phyloP scores from a whole-genome alignment of 495 filamentous ascomycete genomes.

The Hypomontagnella monticulosa region DNA sequence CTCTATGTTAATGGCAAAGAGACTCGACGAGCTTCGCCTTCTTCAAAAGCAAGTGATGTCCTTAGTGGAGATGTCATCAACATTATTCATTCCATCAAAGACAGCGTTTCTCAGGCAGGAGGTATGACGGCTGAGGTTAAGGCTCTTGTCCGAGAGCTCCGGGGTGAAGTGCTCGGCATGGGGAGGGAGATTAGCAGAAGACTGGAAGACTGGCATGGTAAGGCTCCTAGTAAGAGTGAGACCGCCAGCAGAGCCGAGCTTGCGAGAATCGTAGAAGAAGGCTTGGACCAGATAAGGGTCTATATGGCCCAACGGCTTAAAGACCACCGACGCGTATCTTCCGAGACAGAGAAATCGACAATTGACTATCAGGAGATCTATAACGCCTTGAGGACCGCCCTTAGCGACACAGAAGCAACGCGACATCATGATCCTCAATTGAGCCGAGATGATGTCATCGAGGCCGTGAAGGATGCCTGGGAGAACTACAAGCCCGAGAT shows the following conservation, averaged over 20 bases:
- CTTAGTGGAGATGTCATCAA: conserved; percentile 77
- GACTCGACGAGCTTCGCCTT: conserved; percentile 40
- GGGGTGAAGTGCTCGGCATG: conserved; percentile 94
- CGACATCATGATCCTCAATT: conserved; percentile 52
- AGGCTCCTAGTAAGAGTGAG: conserved; percentile 59
- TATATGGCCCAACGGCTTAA: conserved; percentile 79
- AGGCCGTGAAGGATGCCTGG: conserved; percentile 87
- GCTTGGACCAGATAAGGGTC: conserved; percentile 78
- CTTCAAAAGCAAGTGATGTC: conserved; percentile 51
- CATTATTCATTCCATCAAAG: conserved; percentile 83
- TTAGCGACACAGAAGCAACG: conserved; percentile 72
- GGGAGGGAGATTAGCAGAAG: conserved; percentile 85
- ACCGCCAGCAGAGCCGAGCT: conserved; percentile 73
- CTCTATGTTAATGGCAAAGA: conserved; percentile 47
- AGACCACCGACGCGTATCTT: conserved; percentile 76
- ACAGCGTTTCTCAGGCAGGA: conserved; percentile 84
- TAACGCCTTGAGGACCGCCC: conserved; percentile 77
- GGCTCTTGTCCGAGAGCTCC: conserved; percentile 83
- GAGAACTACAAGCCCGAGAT: conserved; percentile 93
- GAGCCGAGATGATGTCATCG: conserved; percentile 79
- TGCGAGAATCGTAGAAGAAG: conserved; percentile 77
- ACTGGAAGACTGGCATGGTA: conserved; percentile 71
- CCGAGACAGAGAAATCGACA: conserved; percentile 50
- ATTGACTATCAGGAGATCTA: conserved; percentile 84
- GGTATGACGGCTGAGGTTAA: conserved; percentile 91